Base-by-base conservation (phyloP, 2,329 filamentous ascomycete species). In the Penicillium nordicum region DNA sequence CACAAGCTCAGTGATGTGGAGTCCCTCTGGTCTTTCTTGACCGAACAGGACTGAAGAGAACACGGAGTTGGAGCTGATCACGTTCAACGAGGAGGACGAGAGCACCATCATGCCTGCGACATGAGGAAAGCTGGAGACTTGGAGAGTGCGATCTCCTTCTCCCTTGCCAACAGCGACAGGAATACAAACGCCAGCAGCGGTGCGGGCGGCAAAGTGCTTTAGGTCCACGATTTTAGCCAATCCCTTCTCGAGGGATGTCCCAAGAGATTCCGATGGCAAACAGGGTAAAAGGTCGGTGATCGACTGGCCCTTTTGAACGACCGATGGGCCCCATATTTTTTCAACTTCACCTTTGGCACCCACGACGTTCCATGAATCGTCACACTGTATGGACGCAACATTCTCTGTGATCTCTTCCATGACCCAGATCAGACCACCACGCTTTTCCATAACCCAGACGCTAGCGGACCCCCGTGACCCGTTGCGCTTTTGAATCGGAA, bases 371-470 rank as follows among this genome's bases (percentile, higher is more conserved):
- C 91, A 92, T 29, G 90, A 86, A 55, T 92, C 87, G 69, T 95
- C 89, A 21, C 96, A 81, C 11, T 80, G 82, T 42, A 99, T 76
- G 58, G 85, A 84, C 4, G 90, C 92, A 38, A 94, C 87, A 71
- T 99, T 92, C 74, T 99, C 94, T 53, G 93, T 90, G 58, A 99
- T 97, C 75, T 99, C 94, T 72, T 99, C 94, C 2, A 99, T 77
- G 9, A 99, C 94, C 94, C 94, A 99, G 58, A 99, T 97, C 57
- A 99, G 77, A 10, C 93, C 92, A 50, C 91, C 87, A 47, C 88
- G 85, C 75, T 99, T 99, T 74, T 99, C 94, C 78, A 99, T 99
- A 4, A 99, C 94, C 94, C 94, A 99, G 38, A 99, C 78, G 74
- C 92, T 97, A 37, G 94, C 94, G 56, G 94, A 92, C 2, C 94